Conservation (phyloP, 2,329 filamentous ascomycete species). For the Nothophoma quercina region DNA sequence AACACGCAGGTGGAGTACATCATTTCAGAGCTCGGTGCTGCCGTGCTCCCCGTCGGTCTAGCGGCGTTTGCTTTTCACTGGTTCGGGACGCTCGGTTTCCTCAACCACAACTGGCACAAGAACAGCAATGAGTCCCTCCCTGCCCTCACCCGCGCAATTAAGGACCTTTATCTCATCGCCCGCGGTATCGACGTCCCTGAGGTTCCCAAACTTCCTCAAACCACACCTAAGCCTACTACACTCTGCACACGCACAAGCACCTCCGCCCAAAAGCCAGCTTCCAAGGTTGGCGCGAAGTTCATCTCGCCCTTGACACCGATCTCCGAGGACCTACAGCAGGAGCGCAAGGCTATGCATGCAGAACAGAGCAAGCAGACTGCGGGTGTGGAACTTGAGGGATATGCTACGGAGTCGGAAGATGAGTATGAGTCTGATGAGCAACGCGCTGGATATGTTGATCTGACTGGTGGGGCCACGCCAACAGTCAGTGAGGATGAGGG, state of each 20-base stretch:
- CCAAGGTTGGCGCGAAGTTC: constrained; percentile 4
- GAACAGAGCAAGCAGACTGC: neutral
- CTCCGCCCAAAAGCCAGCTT: neutral
- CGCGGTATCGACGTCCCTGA: neutral
- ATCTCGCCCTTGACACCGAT: constrained; percentile 11
- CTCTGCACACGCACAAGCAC: neutral
- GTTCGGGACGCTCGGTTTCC: neutral
- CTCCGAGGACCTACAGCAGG: constrained; percentile 8
- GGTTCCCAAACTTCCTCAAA: too few relatives aligned
- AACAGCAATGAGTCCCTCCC: neutral
- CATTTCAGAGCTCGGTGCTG: neutral
- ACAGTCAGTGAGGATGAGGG: constrained; percentile 7
- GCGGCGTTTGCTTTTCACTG: constrained; percentile 3
- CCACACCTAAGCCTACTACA: too few relatives aligned
- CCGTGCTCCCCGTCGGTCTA: constrained; percentile 1
- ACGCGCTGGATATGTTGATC: constrained; percentile 4
- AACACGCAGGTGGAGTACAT: constrained; percentile 1
- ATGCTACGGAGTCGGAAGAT: constrained; percentile 5
- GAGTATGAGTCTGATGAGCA: constrained; percentile 11
- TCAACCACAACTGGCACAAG: neutral
- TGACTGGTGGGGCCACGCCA: constrained; percentile 13
- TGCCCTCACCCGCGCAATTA: neutral
- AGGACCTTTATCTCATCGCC: neutral
- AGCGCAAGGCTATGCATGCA: constrained; percentile 2
- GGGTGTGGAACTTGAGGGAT: neutral